A percentile compares a stretch with the other conserved stretches of the same genome.
These are phyloP conservation scores for Trichoderma sp. DNA, from an alignment of 2,329 filamentous ascomycete genomes.

Conservation along the genomic window DNA sequence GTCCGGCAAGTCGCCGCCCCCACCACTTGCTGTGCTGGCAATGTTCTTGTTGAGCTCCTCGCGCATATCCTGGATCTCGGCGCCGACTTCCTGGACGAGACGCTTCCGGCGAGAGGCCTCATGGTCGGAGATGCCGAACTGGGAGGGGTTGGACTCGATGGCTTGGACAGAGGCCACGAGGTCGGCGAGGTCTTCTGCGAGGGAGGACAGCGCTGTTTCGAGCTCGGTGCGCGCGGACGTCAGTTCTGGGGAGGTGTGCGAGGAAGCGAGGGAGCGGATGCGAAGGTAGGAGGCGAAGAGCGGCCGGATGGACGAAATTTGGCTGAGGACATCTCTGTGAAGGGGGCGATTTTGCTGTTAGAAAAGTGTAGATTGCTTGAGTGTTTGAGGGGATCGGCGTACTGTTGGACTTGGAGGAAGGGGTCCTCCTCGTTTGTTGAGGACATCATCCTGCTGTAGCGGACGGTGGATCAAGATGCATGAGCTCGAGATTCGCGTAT, in stretches of 20 bases:
- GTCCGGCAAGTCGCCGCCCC: conserved; percentile 51
- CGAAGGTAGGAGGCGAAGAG: conserved; percentile 94
- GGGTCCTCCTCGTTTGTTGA: conserved; percentile 68
- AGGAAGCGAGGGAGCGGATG: conserved; percentile 82
- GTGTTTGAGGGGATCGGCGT: conserved; percentile 33
- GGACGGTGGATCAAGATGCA: conserved; percentile 29
- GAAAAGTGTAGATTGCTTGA: not conserved
- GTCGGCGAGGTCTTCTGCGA: conserved; percentile 84
- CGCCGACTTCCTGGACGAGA: conserved; percentile 85
- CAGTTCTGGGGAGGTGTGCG: conserved; percentile 77
- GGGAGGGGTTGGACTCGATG: conserved; percentile 82
- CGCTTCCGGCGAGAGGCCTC: conserved; percentile 80
- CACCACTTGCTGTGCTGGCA: conserved; percentile 34
- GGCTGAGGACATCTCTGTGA: conserved; percentile 79
- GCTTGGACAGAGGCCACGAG: conserved; percentile 84
- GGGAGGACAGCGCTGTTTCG: conserved; percentile 62
- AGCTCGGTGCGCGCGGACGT: conserved; percentile 74
- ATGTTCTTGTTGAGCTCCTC: conserved; percentile 71
- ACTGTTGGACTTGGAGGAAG: conserved; percentile 73
- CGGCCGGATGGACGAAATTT: conserved; percentile 77
- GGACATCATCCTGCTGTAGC: conserved; percentile 60
- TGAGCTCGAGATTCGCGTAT: conserved; percentile 24
- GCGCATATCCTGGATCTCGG: conserved; percentile 87
- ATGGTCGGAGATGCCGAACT: conserved; percentile 79
- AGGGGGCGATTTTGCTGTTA: conserved; percentile 15